A percentile compares a stretch with the other conserved stretches of the same genome.
phyloP scores from a whole-genome alignment of 164 flowering plant species.

The Aristolochia contorta region DNA sequence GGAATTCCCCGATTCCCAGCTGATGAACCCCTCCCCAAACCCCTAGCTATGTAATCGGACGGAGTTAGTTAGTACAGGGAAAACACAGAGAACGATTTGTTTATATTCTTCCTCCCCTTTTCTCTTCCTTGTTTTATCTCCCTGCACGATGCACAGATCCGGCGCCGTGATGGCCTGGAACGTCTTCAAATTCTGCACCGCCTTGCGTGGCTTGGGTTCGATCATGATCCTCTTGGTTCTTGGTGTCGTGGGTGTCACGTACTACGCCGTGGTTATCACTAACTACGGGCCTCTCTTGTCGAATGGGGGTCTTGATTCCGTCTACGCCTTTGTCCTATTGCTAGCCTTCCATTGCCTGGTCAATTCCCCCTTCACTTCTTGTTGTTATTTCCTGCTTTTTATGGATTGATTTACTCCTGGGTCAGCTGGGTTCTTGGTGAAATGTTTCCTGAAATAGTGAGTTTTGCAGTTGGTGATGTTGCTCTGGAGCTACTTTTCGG shows the following conservation, averaged over 20 bases:
- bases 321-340: conserved; percentile 50
- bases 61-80: not conserved
- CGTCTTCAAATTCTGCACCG: conserved; percentile 32
- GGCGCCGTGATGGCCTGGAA: conserved; percentile 30
- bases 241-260: conserved; percentile 83
- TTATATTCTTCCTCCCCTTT: not conserved
- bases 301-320: conserved; percentile 48
- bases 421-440: not conserved
- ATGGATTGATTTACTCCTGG: not conserved
- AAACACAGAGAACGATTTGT: too few relatives aligned
- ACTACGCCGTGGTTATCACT: conserved; percentile 73
- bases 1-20: conserved; percentile 2
- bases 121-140: not conserved
- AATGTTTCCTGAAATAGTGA: not conserved
- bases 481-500: conserved; percentile 93
- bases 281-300: conserved; percentile 65
- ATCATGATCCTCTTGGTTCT: conserved; percentile 89
- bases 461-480: conserved; percentile 80
- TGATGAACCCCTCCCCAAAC: not conserved
- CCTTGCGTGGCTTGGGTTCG: conserved; percentile 56
- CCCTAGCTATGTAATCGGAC: not conserved
- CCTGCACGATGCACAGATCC: conserved; percentile 68
- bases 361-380: conserved; percentile 4
- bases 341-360: conserved; percentile 72
- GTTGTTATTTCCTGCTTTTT: not conserved